A percentile compares a stretch with the other conserved stretches of the same genome.
Evolutionary conservation across 2,329 filamentous ascomycete species (phyloP).

Genomic region (Aschersonia sp.): DNA sequence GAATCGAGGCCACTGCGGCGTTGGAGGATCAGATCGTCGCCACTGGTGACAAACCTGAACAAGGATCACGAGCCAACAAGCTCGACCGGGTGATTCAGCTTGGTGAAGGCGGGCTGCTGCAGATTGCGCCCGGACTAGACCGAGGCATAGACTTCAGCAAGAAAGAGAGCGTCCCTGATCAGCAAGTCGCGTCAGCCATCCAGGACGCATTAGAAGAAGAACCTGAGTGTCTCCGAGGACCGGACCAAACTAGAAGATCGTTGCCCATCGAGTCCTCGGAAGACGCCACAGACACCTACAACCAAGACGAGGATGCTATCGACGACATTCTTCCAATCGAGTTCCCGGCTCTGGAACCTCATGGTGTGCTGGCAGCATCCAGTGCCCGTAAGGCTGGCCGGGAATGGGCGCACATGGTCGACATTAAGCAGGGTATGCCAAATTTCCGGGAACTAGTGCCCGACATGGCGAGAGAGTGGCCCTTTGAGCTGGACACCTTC

Average conservation of each 20-base stretch:
- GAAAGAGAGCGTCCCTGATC: slow-evolving; percentile 38
- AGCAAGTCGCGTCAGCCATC: slow-evolving; percentile 54
- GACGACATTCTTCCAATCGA: slow-evolving; percentile 83
- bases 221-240: slow-evolving; percentile 23
- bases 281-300: slow-evolving; percentile 19
- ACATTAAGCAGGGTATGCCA: slow-evolving; percentile 82
- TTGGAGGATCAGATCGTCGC: slow-evolving; percentile 60
- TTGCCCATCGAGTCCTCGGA: slow-evolving; percentile 9
- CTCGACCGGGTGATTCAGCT: slow-evolving; percentile 83
- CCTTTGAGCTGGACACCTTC: slow-evolving; percentile 94
- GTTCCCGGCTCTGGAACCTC: slow-evolving; percentile 81
- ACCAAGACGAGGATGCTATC: slow-evolving; percentile 49
- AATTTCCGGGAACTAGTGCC: slow-evolving; percentile 91
- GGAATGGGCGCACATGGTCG: slow-evolving; percentile 98
- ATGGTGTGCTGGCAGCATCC: slow-evolving; percentile 58
- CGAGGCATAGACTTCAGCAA: slow-evolving; percentile 62
- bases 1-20: slow-evolving; percentile 72
- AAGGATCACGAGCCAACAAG: slow-evolving; percentile 33
- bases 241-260: slow-evolving; percentile 14
- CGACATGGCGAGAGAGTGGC: slow-evolving; percentile 92
- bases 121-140: slow-evolving; percentile 67
- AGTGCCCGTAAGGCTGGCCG: slow-evolving; percentile 59
- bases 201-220: slow-evolving; percentile 45
- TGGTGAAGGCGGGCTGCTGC: slow-evolving; percentile 64
- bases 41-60: slow-evolving; percentile 27